Evolutionary conservation across 192 early-diverging fungal species (phyloP).

Genomic region (Linnemannia schmuckeri): DNA sequence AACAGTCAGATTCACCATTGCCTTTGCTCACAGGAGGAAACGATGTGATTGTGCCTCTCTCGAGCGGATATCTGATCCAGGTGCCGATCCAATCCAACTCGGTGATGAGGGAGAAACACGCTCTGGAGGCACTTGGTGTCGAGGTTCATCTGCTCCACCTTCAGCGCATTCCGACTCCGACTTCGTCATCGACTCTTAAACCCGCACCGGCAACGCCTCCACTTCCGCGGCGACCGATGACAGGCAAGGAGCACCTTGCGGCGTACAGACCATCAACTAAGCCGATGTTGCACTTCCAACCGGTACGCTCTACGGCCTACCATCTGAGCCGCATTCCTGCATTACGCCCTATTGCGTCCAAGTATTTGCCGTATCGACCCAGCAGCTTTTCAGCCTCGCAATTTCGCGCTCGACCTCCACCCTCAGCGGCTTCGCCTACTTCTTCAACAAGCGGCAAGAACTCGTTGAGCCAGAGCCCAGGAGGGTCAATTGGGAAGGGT

Average conservation of each 20-base stretch:
- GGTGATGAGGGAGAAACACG: conserved; percentile 60
- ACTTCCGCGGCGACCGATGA: background rate
- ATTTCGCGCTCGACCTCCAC: background rate
- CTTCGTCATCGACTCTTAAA: background rate
- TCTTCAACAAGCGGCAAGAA: background rate
- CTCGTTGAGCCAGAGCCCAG: background rate
- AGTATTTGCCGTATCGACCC: background rate
- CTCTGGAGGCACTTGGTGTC: conserved; percentile 54
- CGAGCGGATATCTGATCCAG: conserved; percentile 65
- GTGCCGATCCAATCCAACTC: conserved; percentile 56
- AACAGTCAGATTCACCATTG: background rate
- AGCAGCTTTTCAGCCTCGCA: background rate
- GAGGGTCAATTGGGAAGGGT: background rate
- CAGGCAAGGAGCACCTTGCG: background rate
- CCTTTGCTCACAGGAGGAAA: conserved; percentile 1
- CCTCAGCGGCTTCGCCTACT: background rate
- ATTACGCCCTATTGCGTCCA: background rate
- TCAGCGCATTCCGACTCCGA: conserved; percentile 18
- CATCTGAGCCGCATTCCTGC: background rate
- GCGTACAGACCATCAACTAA: background rate
- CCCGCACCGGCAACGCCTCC: background rate
- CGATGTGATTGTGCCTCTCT: conserved; percentile 62
- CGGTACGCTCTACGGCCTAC: background rate
- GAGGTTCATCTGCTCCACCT: conserved; percentile 58
- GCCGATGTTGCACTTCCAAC: background rate